Percentiles rank a stretch among this genome's conserved stretches.
Evolutionary conservation across 2,329 filamentous ascomycete species (phyloP).

Genomic region (Cladosporium sp.): DNA sequence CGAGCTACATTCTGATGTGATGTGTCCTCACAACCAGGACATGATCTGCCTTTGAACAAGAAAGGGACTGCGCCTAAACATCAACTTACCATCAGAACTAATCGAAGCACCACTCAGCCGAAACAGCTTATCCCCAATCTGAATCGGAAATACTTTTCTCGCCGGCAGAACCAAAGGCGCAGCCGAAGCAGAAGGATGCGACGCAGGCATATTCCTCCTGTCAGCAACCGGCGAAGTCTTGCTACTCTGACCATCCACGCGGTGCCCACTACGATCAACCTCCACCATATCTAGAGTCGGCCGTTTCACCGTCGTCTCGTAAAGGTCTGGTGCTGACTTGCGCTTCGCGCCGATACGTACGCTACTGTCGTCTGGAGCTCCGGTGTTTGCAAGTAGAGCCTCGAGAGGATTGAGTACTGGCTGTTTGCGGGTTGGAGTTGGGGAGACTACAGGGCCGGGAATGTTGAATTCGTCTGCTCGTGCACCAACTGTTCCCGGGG

Average conservation of each 20-base stretch:
- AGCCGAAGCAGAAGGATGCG: conserved; percentile 20
- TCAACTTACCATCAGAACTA: conserved; percentile 66
- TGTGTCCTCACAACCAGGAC: not conserved
- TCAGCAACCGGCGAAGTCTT: not conserved
- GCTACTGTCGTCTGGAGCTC: conserved; percentile 16
- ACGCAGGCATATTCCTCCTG: not conserved
- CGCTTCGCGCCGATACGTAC: conserved; percentile 25
- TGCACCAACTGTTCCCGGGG: conserved; percentile 26
- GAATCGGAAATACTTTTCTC: conserved; percentile 70
- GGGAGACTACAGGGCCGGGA: conserved; percentile 29
- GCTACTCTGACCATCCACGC: not conserved
- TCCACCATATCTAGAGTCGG: conserved; percentile 16
- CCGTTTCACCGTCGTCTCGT: not conserved
- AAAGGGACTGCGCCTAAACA: not conserved
- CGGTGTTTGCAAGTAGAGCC: conserved; percentile 13
- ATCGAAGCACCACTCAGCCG: conserved; percentile 68
- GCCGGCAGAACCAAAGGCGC: conserved; percentile 58
- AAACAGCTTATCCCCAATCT: conserved; percentile 70
- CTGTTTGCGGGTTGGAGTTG: conserved; percentile 11
- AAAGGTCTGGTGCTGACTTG: conserved; percentile 24
- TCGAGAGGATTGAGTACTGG: conserved; percentile 16
- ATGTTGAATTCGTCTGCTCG: conserved; percentile 41
- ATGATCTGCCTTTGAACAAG: not conserved
- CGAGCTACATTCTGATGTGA: not conserved
- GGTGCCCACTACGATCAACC: not conserved